Conservation (phyloP, 495 filamentous ascomycete species). For the Aspergillus indologenus region DNA sequence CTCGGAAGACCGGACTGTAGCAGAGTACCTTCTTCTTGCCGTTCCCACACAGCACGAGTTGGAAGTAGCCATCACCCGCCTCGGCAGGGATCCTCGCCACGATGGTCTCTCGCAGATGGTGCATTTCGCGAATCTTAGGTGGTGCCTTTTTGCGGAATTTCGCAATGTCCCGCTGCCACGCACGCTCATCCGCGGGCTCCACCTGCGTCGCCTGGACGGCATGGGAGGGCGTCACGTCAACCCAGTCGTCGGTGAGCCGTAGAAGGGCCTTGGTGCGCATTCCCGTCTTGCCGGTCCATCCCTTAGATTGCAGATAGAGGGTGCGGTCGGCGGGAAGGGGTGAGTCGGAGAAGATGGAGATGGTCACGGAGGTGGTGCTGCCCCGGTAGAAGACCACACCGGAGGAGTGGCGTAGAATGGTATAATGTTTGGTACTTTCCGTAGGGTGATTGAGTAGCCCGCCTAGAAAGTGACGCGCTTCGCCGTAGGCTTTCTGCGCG, state of each 20-base stretch:
- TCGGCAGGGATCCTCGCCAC: constrained; percentile 61
- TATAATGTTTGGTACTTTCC: constrained; percentile 63
- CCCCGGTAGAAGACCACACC: constrained; percentile 63
- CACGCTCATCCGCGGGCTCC: constrained; percentile 51
- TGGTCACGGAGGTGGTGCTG: constrained; percentile 55
- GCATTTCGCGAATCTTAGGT: constrained; percentile 39
- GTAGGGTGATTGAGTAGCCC: constrained; percentile 60
- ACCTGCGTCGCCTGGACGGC: constrained; percentile 45
- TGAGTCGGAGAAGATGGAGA: constrained; percentile 59
- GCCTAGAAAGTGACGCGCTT: constrained; percentile 60
- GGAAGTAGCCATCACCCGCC: constrained; percentile 64
- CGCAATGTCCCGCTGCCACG: constrained; percentile 64
- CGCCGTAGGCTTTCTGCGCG: constrained; percentile 45
- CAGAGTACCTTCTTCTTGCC: constrained; percentile 53
- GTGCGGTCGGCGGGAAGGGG: constrained; percentile 56
- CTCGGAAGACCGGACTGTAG: constrained; percentile 60
- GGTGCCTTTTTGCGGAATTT: constrained; percentile 53
- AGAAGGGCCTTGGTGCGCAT: constrained; percentile 62
- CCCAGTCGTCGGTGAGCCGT: constrained; percentile 54
- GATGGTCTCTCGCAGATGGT: constrained; percentile 56
- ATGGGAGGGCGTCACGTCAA: constrained; percentile 59
- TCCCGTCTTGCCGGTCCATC: constrained; percentile 65
- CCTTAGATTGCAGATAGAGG: constrained; percentile 63
- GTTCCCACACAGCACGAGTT: constrained; percentile 57
- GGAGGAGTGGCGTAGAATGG: constrained; percentile 63